Evolutionary conservation across 1,139 yeast species (phyloP), one percentile per base, ranked within the genome.

Genomic region (Blastobotrys buckinghamii): DNA sequence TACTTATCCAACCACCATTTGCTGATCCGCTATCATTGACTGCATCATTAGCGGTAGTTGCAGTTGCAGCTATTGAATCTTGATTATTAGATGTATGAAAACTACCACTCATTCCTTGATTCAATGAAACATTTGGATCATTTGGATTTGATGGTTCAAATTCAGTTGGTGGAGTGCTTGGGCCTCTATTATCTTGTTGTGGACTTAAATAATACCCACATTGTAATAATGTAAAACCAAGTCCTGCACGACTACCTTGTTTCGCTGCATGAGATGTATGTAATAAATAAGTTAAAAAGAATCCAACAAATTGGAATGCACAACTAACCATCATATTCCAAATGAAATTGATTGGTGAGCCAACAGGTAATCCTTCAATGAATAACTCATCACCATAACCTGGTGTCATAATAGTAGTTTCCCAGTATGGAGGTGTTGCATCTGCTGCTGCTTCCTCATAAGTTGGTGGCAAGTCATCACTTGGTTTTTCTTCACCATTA

Each of bases 211-310:
- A 75, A 64, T 79, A 82, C 1, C 96, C 96, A 58, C 82, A 81
- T 54, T 84, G 79, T 43, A 90, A 73, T 57, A 94, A 77, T 0
- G 96, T 89, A 49, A 87, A 66, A 2, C 98, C 98, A 49, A 92
- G 71, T 0, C 99, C 99, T 13, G 92, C 86, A 52, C 96, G 74
- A 1, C 97, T 84, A 7, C 99, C 99, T 59, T 90, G 92, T 62
- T 88, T 88, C 5, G 97, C 96, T 6, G 97, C 97, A 63, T 92
- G 98, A 1, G 97, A 87, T 1, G 98, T 90, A 68, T 92, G 98
- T 49, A 94, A 72, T 44, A 92, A 71, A 65, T 90, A 92, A 22
- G 98, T 90, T 49, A 92, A 74, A 46, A 92, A 75, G 66, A 94
- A 94, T 6, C 98, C 99, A 35, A 92, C 84, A 64, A 87, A 87